Evolutionary conservation across 345 rosid species (phyloP).

Genomic region (Sonneratia alba): DNA sequence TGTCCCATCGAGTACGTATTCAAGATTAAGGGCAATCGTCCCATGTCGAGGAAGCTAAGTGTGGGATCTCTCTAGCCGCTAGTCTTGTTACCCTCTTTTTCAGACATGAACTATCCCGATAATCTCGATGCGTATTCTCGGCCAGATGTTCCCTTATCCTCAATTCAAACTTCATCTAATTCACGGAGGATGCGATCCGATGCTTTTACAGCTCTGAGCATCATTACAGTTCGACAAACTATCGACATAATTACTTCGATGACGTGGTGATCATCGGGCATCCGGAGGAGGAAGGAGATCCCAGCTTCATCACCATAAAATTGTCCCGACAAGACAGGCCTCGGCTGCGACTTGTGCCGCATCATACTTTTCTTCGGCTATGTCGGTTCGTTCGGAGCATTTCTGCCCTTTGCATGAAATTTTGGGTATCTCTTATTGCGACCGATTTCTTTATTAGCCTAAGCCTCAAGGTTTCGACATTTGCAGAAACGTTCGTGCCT

Average conservation of each 20-base stretch:
- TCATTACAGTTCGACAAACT: no score
- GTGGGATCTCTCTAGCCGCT: slow-evolving; percentile 1
- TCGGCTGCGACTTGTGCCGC: slow-evolving; percentile 89
- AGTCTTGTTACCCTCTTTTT: neutral
- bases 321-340: slow-evolving; percentile 96
- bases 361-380: slow-evolving; percentile 80
- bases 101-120: neutral
- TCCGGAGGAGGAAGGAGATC: slow-evolving; percentile 70
- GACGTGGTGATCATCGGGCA: slow-evolving; percentile 72
- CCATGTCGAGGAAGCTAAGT: neutral
- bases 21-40: no score
- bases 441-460: neutral
- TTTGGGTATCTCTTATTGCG: no score
- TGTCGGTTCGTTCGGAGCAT: neutral
- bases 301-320: slow-evolving; percentile 62
- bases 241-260: slow-evolving; percentile 16
- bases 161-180: neutral
- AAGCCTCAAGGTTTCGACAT: neutral
- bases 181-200: neutral
- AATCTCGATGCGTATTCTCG: neutral
- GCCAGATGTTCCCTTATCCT: neutral
- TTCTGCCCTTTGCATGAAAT: neutral
- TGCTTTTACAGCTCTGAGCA: neutral
- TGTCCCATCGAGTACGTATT: no score
- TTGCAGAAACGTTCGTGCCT: no score